phyloP scores from a whole-genome alignment of 1,139 yeast species.

The Taphrina sp. region DNA sequence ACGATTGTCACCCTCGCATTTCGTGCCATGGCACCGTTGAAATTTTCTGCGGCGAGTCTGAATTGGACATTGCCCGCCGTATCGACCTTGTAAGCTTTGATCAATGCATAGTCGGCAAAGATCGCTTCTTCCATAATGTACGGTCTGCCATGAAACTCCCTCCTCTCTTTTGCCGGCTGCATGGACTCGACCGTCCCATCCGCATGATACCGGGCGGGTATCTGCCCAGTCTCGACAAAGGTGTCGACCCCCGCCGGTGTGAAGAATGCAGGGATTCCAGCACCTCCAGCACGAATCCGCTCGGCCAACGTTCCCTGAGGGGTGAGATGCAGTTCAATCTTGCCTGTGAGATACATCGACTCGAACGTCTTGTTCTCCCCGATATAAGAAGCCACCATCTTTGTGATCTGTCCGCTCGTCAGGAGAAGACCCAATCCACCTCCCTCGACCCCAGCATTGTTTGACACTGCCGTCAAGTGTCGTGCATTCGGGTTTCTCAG shows the following conservation, averaged over 20 bases:
- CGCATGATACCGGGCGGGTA: constrained; percentile 49
- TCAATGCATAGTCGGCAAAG: constrained; percentile 51
- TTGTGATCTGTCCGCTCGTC: constrained; percentile 50
- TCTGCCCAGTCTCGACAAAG: constrained; percentile 53
- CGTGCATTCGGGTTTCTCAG: constrained; percentile 44
- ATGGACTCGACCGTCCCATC: constrained; percentile 47
- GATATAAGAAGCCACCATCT: constrained; percentile 52
- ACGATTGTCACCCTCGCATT: constrained; percentile 52
- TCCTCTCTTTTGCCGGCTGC: constrained; percentile 48
- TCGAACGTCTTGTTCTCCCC: constrained; percentile 53
- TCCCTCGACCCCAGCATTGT: constrained; percentile 54
- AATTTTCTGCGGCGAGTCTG: constrained; percentile 52
- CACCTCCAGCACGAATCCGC: constrained; percentile 53
- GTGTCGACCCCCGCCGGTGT: constrained; percentile 56
- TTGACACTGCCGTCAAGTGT: constrained; percentile 52
- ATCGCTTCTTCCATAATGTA: constrained; percentile 51
- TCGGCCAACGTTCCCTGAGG: constrained; percentile 57
- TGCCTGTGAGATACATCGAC: constrained; percentile 48
- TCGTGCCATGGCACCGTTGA: constrained; percentile 51
- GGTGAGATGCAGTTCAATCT: constrained; percentile 51
- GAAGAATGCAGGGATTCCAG: constrained; percentile 55
- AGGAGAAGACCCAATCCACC: constrained; percentile 50
- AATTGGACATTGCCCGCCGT: constrained; percentile 53
- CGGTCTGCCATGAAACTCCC: constrained; percentile 50
- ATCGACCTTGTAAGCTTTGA: constrained; percentile 54